Evolutionary conservation across 305 asterid genomes (phyloP).

Genomic region (Coffea humblotiana): DNA sequence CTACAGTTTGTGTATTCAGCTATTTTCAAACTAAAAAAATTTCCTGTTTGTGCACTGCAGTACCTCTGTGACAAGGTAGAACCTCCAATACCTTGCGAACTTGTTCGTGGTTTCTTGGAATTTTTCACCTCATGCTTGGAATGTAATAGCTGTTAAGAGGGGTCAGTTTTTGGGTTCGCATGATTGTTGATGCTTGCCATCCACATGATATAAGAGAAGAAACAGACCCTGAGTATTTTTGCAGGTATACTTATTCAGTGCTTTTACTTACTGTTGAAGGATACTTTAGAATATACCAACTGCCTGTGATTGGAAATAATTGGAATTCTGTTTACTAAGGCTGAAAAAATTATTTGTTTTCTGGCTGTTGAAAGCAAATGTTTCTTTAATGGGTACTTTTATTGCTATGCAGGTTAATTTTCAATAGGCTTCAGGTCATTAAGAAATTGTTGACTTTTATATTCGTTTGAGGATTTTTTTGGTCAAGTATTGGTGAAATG

Average conservation of each 20-base stretch:
- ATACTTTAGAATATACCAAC: neutral
- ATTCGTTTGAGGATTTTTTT: neutral
- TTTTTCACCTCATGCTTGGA: constrained; percentile 96
- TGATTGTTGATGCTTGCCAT: constrained; percentile 94
- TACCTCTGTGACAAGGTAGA: constrained; percentile 86
- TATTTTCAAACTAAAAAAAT: constrained; percentile 22
- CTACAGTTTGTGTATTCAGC: constrained; percentile 5
- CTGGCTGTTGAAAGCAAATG: neutral
- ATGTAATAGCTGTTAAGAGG: constrained; percentile 64
- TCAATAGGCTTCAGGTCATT: neutral
- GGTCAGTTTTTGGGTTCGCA: constrained; percentile 62
- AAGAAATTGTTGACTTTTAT: neutral
- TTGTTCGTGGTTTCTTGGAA: constrained; percentile 95
- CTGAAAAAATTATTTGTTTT: neutral
- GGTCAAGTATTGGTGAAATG: neutral
- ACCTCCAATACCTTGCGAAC: constrained; percentile 91
- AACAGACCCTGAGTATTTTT: constrained; percentile 69
- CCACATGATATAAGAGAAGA: constrained; percentile 91
- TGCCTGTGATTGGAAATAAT: neutral
- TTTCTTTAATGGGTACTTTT: neutral
- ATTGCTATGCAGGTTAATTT: neutral
- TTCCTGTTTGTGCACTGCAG: constrained; percentile 39
- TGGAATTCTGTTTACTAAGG: neutral
- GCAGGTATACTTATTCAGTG: constrained; percentile 52
- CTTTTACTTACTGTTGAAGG: neutral